These are phyloP conservation scores for Vanrija pseudolonga DNA, from an alignment of 1,284 basidiomycete species.

Conservation along the genomic window DNA sequence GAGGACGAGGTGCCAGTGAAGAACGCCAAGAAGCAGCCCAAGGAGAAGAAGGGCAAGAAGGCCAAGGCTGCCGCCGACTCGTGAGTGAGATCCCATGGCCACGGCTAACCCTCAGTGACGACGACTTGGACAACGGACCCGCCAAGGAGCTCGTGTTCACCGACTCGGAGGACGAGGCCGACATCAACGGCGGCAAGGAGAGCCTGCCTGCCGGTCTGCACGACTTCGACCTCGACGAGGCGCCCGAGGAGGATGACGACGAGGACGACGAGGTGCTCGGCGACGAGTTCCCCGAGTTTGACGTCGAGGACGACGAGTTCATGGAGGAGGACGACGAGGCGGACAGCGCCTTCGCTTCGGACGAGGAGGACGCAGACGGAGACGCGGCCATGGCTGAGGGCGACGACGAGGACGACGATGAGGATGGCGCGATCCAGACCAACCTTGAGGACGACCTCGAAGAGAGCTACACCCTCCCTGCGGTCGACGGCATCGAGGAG, in stretches of 20 bases:
- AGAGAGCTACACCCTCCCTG: constrained; percentile 72
- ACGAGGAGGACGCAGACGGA: constrained; percentile 41
- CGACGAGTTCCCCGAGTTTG: constrained; percentile 50
- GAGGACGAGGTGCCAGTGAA: constrained; percentile 52
- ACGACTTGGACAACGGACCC: constrained; percentile 41
- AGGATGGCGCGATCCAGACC: constrained; percentile 50
- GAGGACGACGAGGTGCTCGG: constrained; percentile 48
- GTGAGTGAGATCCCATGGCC: constrained; percentile 2
- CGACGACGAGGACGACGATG: constrained; percentile 41
- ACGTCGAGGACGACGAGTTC: constrained; percentile 55
- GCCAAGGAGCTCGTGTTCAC: constrained; percentile 62
- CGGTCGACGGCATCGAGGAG: constrained; percentile 73
- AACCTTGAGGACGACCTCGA: constrained; percentile 58
- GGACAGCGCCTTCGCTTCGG: constrained; percentile 44
- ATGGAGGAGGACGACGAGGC: constrained; percentile 50
- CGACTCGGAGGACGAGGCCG: constrained; percentile 60
- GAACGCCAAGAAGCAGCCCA: constrained; percentile 55
- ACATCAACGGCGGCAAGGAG: constrained; percentile 42
- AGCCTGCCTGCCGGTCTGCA: constrained; percentile 43
- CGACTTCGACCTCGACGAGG: constrained; percentile 49
- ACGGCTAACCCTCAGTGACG: constrained; percentile 35
- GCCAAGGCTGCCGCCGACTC: constrained; percentile 38
- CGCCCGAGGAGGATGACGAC: constrained; percentile 37
- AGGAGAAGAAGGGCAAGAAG: constrained; percentile 37
- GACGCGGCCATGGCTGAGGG: constrained; percentile 26